Evolutionary conservation across 306 rosid species (phyloP).

Genomic region (Aeschynomene evenia): DNA sequence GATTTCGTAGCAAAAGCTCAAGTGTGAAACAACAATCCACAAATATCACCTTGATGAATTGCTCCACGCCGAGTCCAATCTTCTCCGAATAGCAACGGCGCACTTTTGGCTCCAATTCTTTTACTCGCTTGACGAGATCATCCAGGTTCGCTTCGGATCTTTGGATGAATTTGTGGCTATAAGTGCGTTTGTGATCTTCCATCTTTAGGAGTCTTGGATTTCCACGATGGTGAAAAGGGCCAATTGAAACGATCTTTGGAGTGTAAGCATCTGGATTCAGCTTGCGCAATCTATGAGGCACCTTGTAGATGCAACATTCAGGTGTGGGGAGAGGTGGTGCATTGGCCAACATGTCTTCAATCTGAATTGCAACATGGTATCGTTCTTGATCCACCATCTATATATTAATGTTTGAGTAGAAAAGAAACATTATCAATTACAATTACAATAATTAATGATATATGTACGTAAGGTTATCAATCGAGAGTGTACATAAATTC

Average conservation of each 20-base stretch:
- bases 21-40: constrained; percentile 10
- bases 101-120: not conserved
- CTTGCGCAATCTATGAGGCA: not conserved
- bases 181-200: not conserved
- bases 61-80: not conserved
- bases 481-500: too few species aligned
- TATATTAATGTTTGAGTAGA: too few species aligned
- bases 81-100: not conserved
- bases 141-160: not conserved
- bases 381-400: not conserved
- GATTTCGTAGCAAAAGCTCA: not conserved
- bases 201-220: not conserved
- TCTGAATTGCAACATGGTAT: not conserved
- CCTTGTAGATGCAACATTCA: not conserved
- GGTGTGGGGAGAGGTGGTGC: not conserved
- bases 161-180: not conserved
- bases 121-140: not conserved
- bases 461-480: too few species aligned
- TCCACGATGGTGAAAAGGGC: not conserved
- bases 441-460: too few species aligned
- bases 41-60: not conserved
- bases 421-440: too few species aligned
- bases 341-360: not conserved
- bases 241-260: not conserved
- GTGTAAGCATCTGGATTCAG: not conserved